Percentiles rank a stretch among this genome's conserved stretches.
phyloP scores from a whole-genome alignment of 192 early-diverging fungal genomes.

The Dissophora globulifera region DNA sequence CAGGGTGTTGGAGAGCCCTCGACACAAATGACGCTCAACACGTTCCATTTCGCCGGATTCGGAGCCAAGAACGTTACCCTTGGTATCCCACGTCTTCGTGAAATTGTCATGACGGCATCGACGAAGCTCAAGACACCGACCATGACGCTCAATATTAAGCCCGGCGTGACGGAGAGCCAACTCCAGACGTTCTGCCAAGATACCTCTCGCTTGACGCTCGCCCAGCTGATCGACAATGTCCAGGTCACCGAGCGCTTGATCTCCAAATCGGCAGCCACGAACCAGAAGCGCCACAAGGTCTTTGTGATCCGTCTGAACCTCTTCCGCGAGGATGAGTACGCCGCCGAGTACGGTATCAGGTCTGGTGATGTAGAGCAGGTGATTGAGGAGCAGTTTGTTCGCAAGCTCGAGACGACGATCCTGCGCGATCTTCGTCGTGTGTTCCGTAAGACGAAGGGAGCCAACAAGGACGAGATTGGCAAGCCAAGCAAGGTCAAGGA shows the following conservation, averaged over 20 bases:
- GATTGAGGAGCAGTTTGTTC: conserved; percentile 81
- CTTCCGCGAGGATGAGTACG: conserved; percentile 84
- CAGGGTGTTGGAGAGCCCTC: conserved; percentile 99
- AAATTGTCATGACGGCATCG: conserved; percentile 99
- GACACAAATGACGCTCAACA: conserved; percentile 99
- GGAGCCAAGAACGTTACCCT: conserved; percentile 99
- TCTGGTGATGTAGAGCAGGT: conserved; percentile 74
- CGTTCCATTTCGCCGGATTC: conserved; percentile 97
- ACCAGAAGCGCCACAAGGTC: conserved; percentile 72
- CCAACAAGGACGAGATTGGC: conserved; percentile 43
- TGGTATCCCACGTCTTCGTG: conserved; percentile 99
- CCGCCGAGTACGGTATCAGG: conserved; percentile 78
- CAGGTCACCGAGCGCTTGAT: conserved; percentile 82
- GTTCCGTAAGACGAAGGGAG: conserved; percentile 53
- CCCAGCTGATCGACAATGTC: conserved; percentile 89
- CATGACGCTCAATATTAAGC: conserved; percentile 87
- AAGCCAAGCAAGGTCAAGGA: conserved; percentile 53
- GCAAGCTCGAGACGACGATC: conserved; percentile 78
- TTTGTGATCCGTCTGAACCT: conserved; percentile 86
- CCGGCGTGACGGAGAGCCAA: conserved; percentile 72
- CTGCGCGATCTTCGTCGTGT: conserved; percentile 78
- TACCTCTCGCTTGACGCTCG: conserved; percentile 79
- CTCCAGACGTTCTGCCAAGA: conserved; percentile 73
- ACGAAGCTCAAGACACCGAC: conserved; percentile 88
- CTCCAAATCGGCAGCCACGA: conserved; percentile 55